Evolutionary conservation across 163 green algal genomes (phyloP), one percentile per base, ranked within the genome.

Genomic region (Scenedesmus sp.): DNA sequence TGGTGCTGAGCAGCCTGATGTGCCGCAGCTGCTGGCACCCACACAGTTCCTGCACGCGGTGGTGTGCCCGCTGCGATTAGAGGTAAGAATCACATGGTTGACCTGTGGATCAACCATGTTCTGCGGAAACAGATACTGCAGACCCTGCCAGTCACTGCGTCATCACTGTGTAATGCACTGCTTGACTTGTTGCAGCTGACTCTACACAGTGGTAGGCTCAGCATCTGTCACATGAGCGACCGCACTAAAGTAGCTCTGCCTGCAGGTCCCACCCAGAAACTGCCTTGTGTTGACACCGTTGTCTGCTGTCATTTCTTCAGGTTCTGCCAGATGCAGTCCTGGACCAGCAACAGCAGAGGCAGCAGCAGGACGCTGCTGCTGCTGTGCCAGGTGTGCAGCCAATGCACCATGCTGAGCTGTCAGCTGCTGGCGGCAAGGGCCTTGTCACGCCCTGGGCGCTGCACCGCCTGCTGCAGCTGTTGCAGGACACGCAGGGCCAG

Each of bases 361-460:
- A 84, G 43, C 70, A 83, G 43, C 65, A 89, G 18, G 65, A 76
- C 5, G 72, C 35, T 10, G 72, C 72, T 81, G 72, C 35, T 81
- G 72, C 72, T 81, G 82, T 35, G 33, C 26, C 26, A n/a, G 82
- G 82, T 6, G 22, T 81, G 76, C 53, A 65, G 78, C 78, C 76
- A 24, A 35, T 86, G 76, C 78, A 87, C 33, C 82, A 91, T 85
- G 87, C 78, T 61, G 87, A 91, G 87, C 53, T 86, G 53, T n/a
- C 73, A 30, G 65, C 65, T 37, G 30, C 65, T 76, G 65, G 65
- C 35, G 86, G 40, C 35, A 26, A 30, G 13, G 61, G 61, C 61
- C 10, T 20, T 26, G 44, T 91, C 35, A 81, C 35, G 40, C 87
- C 87, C 35, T 91, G 87, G 87, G 68, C 78, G 20, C 33, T 81